Evolutionary conservation across 768 basidiomycete genomes (phyloP).

Genomic region (Nidularia pulvinata): DNA sequence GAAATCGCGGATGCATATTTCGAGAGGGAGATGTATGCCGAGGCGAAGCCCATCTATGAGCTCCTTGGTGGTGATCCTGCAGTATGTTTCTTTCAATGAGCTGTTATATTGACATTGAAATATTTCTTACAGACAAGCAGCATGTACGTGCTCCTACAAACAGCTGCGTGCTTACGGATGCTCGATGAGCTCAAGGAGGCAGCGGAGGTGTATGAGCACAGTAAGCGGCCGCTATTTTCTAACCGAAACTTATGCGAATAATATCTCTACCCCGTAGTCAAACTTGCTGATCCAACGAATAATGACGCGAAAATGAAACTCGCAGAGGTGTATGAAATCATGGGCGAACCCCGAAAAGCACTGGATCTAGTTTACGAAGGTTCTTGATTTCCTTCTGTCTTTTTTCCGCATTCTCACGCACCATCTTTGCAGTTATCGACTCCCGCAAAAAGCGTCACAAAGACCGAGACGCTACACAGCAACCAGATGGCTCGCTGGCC

Average conservation of each 20-base stretch:
- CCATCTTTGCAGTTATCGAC: slow-evolving; percentile 46
- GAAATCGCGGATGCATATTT: slow-evolving; percentile 90
- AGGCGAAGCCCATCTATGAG: slow-evolving; percentile 83
- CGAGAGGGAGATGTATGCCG: slow-evolving; percentile 71
- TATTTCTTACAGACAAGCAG: slow-evolving; percentile 60
- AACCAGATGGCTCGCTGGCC: slow-evolving; percentile 6
- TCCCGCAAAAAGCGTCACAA: slow-evolving; percentile 49
- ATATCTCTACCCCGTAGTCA: slow-evolving; percentile 44
- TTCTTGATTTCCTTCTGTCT: slow-evolving; percentile 23
- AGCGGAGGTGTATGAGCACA: slow-evolving; percentile 80
- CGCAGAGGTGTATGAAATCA: slow-evolving; percentile 87
- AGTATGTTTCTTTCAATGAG: slow-evolving; percentile 36
- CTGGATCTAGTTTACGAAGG: slow-evolving; percentile 86
- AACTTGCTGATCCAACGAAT: slow-evolving; percentile 70
- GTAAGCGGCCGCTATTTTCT: slow-evolving; percentile 35
- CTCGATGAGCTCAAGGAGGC: slow-evolving; percentile 76
- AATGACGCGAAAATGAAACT: slow-evolving; percentile 88
- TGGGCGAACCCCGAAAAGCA: slow-evolving; percentile 79
- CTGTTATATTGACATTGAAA: neutral
- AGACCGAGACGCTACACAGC: slow-evolving; percentile 12
- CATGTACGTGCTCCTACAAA: slow-evolving; percentile 69
- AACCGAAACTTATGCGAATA: neutral
- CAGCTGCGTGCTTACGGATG: slow-evolving; percentile 81
- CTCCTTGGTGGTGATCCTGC: slow-evolving; percentile 72
- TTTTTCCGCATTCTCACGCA: neutral